These are phyloP conservation scores for Xylariomycetidae sp. DNA, from an alignment of 2,329 filamentous ascomycete species.

Conservation along the genomic window DNA sequence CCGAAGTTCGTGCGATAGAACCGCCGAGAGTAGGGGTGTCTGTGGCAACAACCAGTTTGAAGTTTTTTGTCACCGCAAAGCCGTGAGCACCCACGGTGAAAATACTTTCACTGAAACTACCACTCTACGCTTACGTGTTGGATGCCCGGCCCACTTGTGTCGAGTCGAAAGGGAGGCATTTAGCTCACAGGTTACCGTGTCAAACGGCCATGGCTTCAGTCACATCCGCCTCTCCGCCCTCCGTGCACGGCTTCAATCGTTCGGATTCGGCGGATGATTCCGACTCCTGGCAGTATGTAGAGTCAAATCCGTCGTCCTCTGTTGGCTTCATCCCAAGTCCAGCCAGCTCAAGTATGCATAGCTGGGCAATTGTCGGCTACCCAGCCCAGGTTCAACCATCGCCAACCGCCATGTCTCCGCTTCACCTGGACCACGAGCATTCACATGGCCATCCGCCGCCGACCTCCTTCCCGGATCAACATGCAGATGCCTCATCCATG, in stretches of 20 bases:
- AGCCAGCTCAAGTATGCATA: constrained; percentile 43
- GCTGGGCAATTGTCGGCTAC: constrained; percentile 42
- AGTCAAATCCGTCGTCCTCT: constrained; percentile 25
- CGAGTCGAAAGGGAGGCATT: too few species aligned
- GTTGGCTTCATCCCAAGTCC: constrained; percentile 43
- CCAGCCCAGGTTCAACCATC: constrained; percentile 26
- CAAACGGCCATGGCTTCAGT: constrained; percentile 29
- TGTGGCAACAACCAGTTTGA: too few species aligned
- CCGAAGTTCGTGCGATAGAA: too few species aligned
- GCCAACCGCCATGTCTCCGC: constrained; percentile 35
- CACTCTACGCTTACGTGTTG: too few species aligned
- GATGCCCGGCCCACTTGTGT: too few species aligned
- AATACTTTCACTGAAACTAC: too few species aligned
- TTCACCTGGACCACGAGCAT: constrained; percentile 36
- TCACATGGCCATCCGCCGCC: constrained; percentile 24
- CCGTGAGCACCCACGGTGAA: too few species aligned
- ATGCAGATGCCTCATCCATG: constrained; percentile 23
- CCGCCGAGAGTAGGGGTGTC: too few species aligned
- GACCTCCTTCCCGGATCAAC: constrained; percentile 27
- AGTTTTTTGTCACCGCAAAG: too few species aligned
- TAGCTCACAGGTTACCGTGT: too few species aligned
- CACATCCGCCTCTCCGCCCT: constrained; percentile 25
- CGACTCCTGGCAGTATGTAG: constrained; percentile 28
- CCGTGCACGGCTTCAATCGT: constrained; percentile 19
- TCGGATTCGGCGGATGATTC: constrained; percentile 27